Conservation (phyloP, 2,329 filamentous ascomycete genomes). For the Nothomitra cinnamomea region DNA sequence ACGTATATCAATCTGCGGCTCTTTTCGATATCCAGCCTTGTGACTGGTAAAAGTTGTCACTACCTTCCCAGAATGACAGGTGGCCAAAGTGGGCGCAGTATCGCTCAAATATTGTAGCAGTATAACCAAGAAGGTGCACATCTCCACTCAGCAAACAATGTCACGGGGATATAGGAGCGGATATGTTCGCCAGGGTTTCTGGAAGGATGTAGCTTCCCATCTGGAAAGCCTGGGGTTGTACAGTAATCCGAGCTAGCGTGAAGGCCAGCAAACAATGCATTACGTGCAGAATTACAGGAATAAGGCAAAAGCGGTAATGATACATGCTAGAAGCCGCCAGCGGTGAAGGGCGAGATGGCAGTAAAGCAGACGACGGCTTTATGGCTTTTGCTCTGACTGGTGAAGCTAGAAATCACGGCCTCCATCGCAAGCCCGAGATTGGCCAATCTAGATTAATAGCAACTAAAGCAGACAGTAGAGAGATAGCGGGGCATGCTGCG, state of each 20-base stretch:
- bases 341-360: not conserved
- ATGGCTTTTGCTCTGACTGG: not conserved
- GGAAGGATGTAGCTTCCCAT: not conserved
- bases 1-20: not conserved
- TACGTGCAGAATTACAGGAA: not conserved
- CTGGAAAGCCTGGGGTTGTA: not conserved
- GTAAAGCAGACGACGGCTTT: not conserved
- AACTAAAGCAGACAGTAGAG: too few relatives aligned
- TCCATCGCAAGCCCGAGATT: not conserved
- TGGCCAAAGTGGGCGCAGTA: not conserved
- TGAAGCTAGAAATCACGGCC: too few relatives aligned
- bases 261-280: slow-evolving; percentile 1
- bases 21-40: not conserved
- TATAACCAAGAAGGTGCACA: not conserved
- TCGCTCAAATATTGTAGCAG: not conserved
- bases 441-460: too few relatives aligned
- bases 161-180: not conserved
- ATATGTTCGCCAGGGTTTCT: not conserved
- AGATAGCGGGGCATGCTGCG: too few relatives aligned
- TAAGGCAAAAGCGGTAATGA: not conserved
- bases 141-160: not conserved
- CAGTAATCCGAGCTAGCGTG: not conserved
- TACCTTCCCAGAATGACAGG: not conserved
- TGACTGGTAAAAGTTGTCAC: not conserved
- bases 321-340: not conserved